These are phyloP conservation scores for Heliamphora pulchella DNA, from an alignment of 179 eudicot genomes.

Conservation along the genomic window DNA sequence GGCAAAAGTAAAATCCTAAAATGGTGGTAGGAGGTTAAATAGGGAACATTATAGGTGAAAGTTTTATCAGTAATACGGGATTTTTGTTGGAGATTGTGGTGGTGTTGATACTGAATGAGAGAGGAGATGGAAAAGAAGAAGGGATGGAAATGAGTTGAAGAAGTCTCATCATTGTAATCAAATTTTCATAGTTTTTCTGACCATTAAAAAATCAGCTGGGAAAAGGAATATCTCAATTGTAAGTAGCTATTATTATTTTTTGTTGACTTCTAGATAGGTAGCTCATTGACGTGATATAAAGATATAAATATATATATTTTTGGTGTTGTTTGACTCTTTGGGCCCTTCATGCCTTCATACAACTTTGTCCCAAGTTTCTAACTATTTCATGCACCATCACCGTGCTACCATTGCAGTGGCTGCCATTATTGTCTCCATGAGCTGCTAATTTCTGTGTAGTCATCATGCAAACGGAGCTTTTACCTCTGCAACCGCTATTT, in stretches of 20 bases:
- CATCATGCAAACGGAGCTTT: too few relatives aligned
- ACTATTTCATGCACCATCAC: too few relatives aligned
- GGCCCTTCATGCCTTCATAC: too few relatives aligned
- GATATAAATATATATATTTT: too few relatives aligned
- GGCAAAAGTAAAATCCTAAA: neutral
- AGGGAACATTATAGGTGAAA: neutral
- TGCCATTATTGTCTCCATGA: too few relatives aligned
- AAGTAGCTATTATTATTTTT: neutral
- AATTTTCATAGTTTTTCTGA: neutral
- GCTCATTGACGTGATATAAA: too few relatives aligned
- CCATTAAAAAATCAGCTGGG: neutral
- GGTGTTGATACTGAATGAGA: neutral
- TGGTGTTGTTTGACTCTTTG: too few relatives aligned
- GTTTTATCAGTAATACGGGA: neutral
- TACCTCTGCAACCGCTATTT: too few relatives aligned
- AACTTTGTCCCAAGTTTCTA: too few relatives aligned
- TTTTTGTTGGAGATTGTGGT: constrained; percentile 11
- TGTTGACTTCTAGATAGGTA: neutral
- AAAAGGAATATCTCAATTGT: neutral
- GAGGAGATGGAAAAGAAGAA: neutral
- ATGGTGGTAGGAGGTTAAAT: neutral
- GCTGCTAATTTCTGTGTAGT: too few relatives aligned
- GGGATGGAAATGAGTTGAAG: neutral
- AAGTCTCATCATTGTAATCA: neutral
- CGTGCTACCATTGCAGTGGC: too few relatives aligned